A percentile compares a stretch with the other conserved stretches of the same genome.
Conservation (phyloP, 306 rosid genomes). For the Vigna reflexopilosa region DNA sequence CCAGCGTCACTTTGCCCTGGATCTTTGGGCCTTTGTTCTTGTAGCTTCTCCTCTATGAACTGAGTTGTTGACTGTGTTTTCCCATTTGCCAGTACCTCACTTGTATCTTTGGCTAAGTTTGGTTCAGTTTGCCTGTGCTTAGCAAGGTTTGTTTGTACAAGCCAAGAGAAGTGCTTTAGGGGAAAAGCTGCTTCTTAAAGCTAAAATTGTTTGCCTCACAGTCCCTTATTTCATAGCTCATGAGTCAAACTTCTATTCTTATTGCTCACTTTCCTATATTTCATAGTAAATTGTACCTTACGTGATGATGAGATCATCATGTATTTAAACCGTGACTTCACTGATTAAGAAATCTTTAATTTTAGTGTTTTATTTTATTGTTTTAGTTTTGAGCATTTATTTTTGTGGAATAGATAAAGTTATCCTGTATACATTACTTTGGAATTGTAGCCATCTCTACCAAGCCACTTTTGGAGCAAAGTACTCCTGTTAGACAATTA, state of each 20-base stretch:
- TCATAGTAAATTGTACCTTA: not conserved
- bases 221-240: no score
- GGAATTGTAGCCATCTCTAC: not conserved
- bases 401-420: not conserved
- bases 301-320: not conserved
- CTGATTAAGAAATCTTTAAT: not conserved
- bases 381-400: not conserved
- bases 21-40: not conserved
- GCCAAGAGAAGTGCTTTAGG: not conserved
- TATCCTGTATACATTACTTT: not conserved
- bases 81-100: not conserved
- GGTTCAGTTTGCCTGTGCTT: not conserved
- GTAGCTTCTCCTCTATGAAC: not conserved
- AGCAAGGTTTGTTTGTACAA: not conserved
- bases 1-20: not conserved
- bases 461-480: not conserved
- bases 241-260: no score
- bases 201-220: no score
- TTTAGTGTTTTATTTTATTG: not conserved
- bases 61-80: not conserved
- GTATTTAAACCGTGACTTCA: not conserved
- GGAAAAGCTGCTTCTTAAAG: not conserved
- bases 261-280: no score
- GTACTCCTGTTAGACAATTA: not conserved
- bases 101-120: not conserved